phyloP scores from a whole-genome alignment of 768 basidiomycete species.

The Lentinula boryana region DNA sequence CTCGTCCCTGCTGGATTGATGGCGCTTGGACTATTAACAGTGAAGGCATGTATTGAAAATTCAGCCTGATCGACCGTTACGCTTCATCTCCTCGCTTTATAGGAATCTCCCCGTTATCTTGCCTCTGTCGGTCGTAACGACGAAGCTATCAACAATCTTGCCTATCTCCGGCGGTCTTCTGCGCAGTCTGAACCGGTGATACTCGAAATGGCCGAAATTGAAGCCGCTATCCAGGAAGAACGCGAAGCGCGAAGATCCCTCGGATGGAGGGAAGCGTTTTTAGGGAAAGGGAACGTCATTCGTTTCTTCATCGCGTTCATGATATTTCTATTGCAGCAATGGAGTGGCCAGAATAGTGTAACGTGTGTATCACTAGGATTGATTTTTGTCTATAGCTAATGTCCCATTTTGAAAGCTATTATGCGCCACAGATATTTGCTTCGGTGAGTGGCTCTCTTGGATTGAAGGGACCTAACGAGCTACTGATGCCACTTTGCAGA shows the following conservation, averaged over 20 bases:
- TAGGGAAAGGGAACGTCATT: conserved; percentile 51
- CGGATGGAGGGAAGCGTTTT: conserved; percentile 44
- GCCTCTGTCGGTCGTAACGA: conserved; percentile 35
- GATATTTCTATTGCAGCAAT: conserved; percentile 56
- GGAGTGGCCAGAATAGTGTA: conserved; percentile 60
- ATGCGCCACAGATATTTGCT: conserved; percentile 68
- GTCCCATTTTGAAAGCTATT: conserved; percentile 37
- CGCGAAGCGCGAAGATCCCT: conserved; percentile 42
- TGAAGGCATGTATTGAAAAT: conserved; percentile 33
- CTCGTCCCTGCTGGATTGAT: conserved; percentile 71
- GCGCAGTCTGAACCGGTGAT: conserved; percentile 25
- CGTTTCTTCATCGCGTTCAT: conserved; percentile 57
- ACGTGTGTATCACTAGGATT: conserved; percentile 3
- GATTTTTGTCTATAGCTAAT: not conserved
- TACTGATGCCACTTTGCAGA: conserved; percentile 25
- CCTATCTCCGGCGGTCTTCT: conserved; percentile 33
- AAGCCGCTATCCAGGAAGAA: conserved; percentile 56
- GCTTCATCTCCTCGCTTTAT: not conserved
- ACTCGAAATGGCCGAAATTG: conserved; percentile 49
- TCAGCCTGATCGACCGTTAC: not conserved
- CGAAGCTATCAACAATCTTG: conserved; percentile 35
- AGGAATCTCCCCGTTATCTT: conserved; percentile 54
- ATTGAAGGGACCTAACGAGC: not conserved
- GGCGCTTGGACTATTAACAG: conserved; percentile 59
- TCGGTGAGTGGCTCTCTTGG: conserved; percentile 35